These are phyloP conservation scores for Trametes sanguinea DNA, from an alignment of 768 basidiomycete species.

Conservation along the genomic window DNA sequence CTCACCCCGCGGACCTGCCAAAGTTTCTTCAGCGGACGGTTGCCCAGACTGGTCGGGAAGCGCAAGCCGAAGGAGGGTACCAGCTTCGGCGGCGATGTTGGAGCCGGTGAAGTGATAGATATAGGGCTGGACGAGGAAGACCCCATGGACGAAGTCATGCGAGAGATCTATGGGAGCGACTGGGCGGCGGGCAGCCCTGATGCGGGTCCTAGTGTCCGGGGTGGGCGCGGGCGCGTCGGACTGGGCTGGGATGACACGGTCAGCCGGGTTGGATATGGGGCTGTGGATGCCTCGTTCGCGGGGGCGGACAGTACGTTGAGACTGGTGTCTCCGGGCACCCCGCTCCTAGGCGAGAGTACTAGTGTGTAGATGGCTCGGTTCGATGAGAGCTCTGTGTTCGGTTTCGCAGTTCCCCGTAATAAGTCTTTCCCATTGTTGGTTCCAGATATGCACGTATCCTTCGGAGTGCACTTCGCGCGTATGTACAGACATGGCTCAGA, in stretches of 20 bases:
- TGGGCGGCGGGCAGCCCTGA: conserved; percentile 25
- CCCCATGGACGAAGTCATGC: conserved; percentile 33
- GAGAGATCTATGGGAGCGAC: conserved; percentile 29
- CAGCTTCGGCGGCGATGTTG: too few relatives aligned
- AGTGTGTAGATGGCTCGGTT: not conserved
- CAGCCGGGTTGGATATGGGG: conserved; percentile 1
- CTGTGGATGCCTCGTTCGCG: conserved; percentile 20
- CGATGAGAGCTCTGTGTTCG: not conserved
- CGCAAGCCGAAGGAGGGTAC: not conserved
- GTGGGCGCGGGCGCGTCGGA: not conserved
- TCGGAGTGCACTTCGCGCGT: too few relatives aligned
- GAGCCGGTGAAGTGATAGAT: too few relatives aligned
- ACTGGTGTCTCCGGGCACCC: conserved; percentile 24
- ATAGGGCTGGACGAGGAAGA: conserved; percentile 16
- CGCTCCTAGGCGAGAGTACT: conserved; percentile 4
- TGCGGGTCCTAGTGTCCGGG: conserved; percentile 2
- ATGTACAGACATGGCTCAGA: too few relatives aligned
- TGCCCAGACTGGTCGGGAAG: not conserved
- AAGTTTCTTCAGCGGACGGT: conserved; percentile 17
- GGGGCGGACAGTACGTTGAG: conserved; percentile 25
- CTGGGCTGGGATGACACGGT: conserved; percentile 13
- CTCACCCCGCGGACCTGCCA: conserved; percentile 28
- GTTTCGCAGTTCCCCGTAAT: not conserved
- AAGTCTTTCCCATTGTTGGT: too few relatives aligned
- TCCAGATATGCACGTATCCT: too few relatives aligned